phyloP scores from a whole-genome alignment of 495 filamentous ascomycete genomes.

The Xylaria castorea region DNA sequence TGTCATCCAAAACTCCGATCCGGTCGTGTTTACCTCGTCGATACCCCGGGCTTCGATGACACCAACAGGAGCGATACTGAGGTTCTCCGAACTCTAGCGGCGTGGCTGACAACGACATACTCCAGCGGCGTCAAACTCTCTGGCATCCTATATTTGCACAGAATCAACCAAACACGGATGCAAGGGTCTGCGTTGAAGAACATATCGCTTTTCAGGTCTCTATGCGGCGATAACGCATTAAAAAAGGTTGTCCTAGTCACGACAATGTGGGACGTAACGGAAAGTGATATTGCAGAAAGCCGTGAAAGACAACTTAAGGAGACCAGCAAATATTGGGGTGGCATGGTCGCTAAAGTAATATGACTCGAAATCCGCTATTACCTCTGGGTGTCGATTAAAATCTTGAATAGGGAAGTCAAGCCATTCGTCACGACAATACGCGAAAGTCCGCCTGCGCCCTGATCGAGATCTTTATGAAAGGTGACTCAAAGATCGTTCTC shows the following conservation, averaged over 20 bases:
- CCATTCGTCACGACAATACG: slow-evolving; percentile 4
- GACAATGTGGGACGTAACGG: slow-evolving; percentile 51
- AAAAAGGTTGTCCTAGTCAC: slow-evolving; percentile 51
- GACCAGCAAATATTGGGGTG: slow-evolving; percentile 45
- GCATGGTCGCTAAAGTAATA: slow-evolving; percentile 36
- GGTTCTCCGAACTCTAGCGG: slow-evolving; percentile 46
- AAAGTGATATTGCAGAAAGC: slow-evolving; percentile 26
- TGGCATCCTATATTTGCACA: slow-evolving; percentile 56
- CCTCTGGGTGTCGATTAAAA: background rate
- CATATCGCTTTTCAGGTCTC: slow-evolving; percentile 49
- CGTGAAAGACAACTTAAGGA: slow-evolving; percentile 43
- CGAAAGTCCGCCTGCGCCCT: background rate
- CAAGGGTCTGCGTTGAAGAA: slow-evolving; percentile 47
- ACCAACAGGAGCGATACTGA: slow-evolving; percentile 42
- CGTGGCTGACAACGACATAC: slow-evolving; percentile 31
- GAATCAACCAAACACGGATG: slow-evolving; percentile 51
- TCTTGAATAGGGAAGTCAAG: background rate
- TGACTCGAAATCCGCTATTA: background rate
- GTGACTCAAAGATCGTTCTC: slow-evolving; percentile 1
- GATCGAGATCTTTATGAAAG: background rate
- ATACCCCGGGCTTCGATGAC: slow-evolving; percentile 55
- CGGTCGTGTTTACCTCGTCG: slow-evolving; percentile 36
- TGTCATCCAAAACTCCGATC: background rate
- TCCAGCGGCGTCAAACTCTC: slow-evolving; percentile 14
- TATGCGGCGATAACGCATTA: slow-evolving; percentile 48